Evolutionary conservation across 352 stramenopile species (phyloP), one percentile per base, ranked within the genome.

Genomic region (Pythium vanterpoolii): DNA sequence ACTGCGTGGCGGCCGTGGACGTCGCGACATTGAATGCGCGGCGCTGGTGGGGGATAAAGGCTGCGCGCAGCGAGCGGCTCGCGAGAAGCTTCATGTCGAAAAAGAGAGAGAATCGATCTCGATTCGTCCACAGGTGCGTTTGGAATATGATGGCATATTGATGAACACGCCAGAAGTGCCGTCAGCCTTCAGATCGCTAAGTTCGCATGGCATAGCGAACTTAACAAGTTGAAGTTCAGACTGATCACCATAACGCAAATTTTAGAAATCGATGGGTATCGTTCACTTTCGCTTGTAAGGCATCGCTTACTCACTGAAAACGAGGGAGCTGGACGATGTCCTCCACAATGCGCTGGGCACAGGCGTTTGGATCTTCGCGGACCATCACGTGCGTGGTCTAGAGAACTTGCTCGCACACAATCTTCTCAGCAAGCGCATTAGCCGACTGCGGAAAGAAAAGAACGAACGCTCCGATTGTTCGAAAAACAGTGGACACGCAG

Each of bases 311-410:
- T 46, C 16, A 26, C 19, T 24, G 31, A 24, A 69, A 66, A 3
- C 54, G 39, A 8, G 56, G 56, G 4, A 62, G 45, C 31, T 39
- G 46, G 14, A 33, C 34, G 1, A 71, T 24, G 21, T 48, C 39
- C 13, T 6, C 4, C 14, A 69, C 40, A 45, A 90, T 87, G 23
- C 72, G 77, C 16, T 76, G 43, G 6, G 77, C 43, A 1, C 54
- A 62, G 13, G 59, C 68, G 18, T 62, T 53, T 6, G 64, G 64
- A 23, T 62, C 57, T 28, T 71, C 64, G 2, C 64, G 27, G n/a
- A 71, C 51, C 64, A 66, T 71, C 6, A 23, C 30, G 53, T 71
- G 64, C 7, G 49, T 50, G 24, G 52, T 62, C 26, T 59, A 49
- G 6, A 30, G 40, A 14, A 69, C 57, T 8, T 49, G 23, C 18